Conservation (phyloP, 208 protist genomes). For the Novymonas esmeraldas region DNA sequence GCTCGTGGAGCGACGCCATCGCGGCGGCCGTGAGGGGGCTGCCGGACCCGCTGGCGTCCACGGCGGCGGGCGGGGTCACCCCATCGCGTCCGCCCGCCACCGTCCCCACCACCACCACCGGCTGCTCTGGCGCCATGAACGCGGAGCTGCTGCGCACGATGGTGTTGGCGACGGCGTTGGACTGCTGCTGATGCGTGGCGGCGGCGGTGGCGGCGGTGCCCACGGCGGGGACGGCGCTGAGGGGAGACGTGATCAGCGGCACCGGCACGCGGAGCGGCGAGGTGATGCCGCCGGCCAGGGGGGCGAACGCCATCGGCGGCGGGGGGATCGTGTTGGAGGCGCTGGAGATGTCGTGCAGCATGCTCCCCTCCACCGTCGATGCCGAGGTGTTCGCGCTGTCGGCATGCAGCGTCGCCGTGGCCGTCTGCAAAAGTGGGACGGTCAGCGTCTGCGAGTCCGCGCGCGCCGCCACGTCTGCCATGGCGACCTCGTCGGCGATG, state of each 20-base stretch:
- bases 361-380: background rate
- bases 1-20: background rate
- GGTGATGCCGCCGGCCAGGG: background rate
- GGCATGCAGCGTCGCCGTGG: background rate
- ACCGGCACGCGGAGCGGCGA: constrained; percentile 5
- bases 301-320: background rate
- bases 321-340: background rate
- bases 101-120: no score
- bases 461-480: constrained; percentile 13
- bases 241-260: constrained; percentile 14
- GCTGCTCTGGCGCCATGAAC: constrained; percentile 7
- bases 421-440: background rate
- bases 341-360: background rate
- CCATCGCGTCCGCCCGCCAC: background rate
- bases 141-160: constrained; percentile 29
- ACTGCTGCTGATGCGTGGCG: constrained; percentile 9
- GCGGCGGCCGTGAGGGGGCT: background rate
- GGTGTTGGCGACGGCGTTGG: constrained; percentile 21
- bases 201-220: background rate
- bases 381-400: background rate
- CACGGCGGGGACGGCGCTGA: constrained; percentile 6
- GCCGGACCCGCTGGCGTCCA: background rate
- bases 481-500: constrained; percentile 17
- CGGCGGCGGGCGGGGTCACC: background rate
- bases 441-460: background rate